Conservation (phyloP, 2,329 filamentous ascomycete genomes). For the Colletotrichum sp. region DNA sequence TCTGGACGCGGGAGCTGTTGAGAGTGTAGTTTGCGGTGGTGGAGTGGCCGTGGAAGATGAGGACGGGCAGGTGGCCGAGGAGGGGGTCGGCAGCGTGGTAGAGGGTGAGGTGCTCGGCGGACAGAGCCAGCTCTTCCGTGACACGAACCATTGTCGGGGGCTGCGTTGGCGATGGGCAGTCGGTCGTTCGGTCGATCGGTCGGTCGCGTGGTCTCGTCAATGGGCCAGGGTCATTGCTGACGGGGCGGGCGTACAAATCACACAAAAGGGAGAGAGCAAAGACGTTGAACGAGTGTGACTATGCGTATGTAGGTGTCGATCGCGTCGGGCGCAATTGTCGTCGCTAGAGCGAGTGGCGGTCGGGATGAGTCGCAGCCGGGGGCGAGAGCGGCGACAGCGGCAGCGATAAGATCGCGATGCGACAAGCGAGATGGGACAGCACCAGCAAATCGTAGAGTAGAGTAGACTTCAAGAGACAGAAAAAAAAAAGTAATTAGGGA, state of each 20-base stretch:
- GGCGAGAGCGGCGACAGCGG: not conserved
- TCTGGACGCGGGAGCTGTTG: slow-evolving; percentile 92
- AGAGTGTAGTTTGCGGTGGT: slow-evolving; percentile 86
- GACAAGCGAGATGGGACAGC: not conserved
- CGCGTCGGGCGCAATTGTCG: not conserved
- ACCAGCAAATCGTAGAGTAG: not conserved
- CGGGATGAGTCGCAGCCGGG: not conserved
- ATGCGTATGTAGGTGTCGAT: not conserved
- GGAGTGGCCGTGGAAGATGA: slow-evolving; percentile 92
- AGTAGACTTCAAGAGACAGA: not conserved
- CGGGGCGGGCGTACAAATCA: not conserved
- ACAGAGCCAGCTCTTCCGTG: slow-evolving; percentile 78
- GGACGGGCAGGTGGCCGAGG: slow-evolving; percentile 79
- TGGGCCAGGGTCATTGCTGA: slow-evolving; percentile 30
- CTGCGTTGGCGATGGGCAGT: slow-evolving; percentile 24
- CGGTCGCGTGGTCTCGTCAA: slow-evolving; percentile 24
- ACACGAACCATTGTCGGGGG: slow-evolving; percentile 77
- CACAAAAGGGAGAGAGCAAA: not conserved
- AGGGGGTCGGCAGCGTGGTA: slow-evolving; percentile 89
- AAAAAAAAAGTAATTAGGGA: not conserved
- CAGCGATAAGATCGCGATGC: not conserved
- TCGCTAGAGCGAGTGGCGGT: not conserved
- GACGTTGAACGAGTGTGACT: slow-evolving; percentile 8
- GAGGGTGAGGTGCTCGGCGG: slow-evolving; percentile 81
- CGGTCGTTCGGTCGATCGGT: slow-evolving; percentile 12